Evolutionary conservation across 805 yeast genomes (phyloP).

Genomic region (Kodamaea neixiangensis): DNA sequence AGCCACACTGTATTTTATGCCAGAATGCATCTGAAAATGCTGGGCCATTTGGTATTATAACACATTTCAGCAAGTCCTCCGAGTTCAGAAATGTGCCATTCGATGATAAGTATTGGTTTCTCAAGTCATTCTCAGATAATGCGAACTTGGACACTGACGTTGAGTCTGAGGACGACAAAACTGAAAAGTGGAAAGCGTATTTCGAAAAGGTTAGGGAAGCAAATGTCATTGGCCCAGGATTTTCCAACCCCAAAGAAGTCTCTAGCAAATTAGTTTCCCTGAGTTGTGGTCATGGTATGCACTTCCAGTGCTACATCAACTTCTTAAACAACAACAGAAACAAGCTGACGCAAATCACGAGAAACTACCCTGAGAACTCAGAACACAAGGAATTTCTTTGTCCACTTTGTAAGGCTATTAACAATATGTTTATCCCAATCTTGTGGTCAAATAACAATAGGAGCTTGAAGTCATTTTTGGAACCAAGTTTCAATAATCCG

Average conservation of each 20-base stretch:
- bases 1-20: slow-evolving; percentile 76
- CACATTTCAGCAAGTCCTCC: slow-evolving; percentile 58
- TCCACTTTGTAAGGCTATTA: slow-evolving; percentile 87
- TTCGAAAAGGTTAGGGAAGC: slow-evolving; percentile 38
- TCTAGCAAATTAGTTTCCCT: slow-evolving; percentile 53
- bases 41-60: slow-evolving; percentile 75
- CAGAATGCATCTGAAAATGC: slow-evolving; percentile 69
- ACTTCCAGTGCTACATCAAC: slow-evolving; percentile 70
- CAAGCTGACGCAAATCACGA: slow-evolving; percentile 70
- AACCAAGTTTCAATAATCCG: slow-evolving; percentile 11
- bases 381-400: slow-evolving; percentile 77
- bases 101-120: slow-evolving; percentile 62
- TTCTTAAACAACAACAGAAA: slow-evolving; percentile 57
- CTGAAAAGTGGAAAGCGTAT: slow-evolving; percentile 39
- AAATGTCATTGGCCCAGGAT: slow-evolving; percentile 71
- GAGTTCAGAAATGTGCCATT: slow-evolving; percentile 67
- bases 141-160: slow-evolving; percentile 39
- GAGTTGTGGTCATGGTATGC: slow-evolving; percentile 96
- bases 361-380: slow-evolving; percentile 76
- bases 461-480: slow-evolving; percentile 24
- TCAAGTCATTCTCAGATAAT: slow-evolving; percentile 58
- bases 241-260: slow-evolving; percentile 41
- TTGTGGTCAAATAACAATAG: slow-evolving; percentile 55
- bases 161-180: slow-evolving; percentile 18
- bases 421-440: slow-evolving; percentile 81